Evolutionary conservation across 495 filamentous ascomycete genomes (phyloP).

Genomic region (Penicillium chermesinum): DNA sequence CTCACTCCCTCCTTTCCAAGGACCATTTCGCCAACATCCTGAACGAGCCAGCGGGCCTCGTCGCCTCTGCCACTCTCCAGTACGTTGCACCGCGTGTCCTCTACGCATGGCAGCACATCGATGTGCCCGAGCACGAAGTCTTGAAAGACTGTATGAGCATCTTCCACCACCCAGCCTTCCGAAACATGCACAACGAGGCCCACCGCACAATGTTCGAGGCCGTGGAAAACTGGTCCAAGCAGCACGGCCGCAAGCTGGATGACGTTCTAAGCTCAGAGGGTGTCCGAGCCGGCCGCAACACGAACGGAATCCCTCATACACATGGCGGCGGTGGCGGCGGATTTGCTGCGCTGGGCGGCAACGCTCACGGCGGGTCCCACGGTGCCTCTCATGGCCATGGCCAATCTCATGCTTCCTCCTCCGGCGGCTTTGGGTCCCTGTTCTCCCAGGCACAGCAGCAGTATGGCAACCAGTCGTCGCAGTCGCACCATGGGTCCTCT

Average conservation of each 20-base stretch:
- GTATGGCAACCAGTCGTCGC: conserved; percentile 14
- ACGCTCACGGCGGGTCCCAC: conserved; percentile 19
- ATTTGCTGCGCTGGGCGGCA: conserved; percentile 23
- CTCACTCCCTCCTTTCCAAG: conserved; percentile 90
- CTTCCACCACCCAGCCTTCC: conserved; percentile 85
- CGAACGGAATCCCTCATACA: conserved; percentile 42
- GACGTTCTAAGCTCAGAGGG: conserved; percentile 68
- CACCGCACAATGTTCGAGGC: conserved; percentile 82
- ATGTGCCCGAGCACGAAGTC: conserved; percentile 72
- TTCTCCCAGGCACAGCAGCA: conserved; percentile 14
- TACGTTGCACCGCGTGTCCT: conserved; percentile 83
- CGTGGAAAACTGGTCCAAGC: conserved; percentile 70
- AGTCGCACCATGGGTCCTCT: conserved; percentile 20
- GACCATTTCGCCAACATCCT: conserved; percentile 94
- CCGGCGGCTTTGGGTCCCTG: conserved; percentile 9
- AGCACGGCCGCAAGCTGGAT: conserved; percentile 60
- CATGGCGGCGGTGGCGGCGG: conserved; percentile 25
- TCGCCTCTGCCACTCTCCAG: conserved; percentile 72
- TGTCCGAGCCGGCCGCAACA: conserved; percentile 77
- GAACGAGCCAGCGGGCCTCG: conserved; percentile 79
- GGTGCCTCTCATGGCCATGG: conserved; percentile 8
- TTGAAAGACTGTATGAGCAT: conserved; percentile 67
- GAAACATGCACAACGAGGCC: conserved; percentile 65
- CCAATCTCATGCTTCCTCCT: conserved; percentile 9
- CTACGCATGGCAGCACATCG: conserved; percentile 84